These are phyloP conservation scores for Leishmania gerbilli DNA, from an alignment of 208 protist species.

Conservation along the genomic window DNA sequence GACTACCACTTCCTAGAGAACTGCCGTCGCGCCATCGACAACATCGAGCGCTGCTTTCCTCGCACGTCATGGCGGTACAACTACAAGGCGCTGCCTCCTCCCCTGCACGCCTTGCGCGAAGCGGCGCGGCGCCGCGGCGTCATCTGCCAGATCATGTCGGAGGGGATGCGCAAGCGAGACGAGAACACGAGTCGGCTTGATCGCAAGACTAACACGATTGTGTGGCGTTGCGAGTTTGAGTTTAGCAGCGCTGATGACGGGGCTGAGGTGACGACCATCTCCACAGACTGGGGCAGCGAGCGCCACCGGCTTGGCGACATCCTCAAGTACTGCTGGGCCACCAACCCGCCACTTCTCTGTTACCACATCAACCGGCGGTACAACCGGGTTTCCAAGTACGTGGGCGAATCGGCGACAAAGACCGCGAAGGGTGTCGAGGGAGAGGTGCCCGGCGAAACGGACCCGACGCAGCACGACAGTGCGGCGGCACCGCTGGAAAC, in stretches of 20 bases:
- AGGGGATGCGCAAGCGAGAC: conserved; percentile 83
- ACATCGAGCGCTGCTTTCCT: conserved; percentile 67
- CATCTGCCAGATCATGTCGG: conserved; percentile 86
- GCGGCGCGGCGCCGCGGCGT: conserved; percentile 81
- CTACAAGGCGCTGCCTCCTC: conserved; percentile 67
- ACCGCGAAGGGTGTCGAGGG: neutral
- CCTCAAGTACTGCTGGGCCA: conserved; percentile 71
- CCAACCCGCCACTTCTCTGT: conserved; percentile 72
- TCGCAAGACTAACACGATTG: conserved; percentile 69
- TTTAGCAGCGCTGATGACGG: conserved; percentile 39
- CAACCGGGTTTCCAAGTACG: conserved; percentile 69
- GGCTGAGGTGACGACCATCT: conserved; percentile 26
- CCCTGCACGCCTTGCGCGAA: conserved; percentile 75
- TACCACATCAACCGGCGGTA: conserved; percentile 84
- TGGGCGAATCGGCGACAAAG: conserved; percentile 11
- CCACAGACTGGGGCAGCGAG: conserved; percentile 83
- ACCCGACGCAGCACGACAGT: neutral
- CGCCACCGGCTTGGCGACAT: conserved; percentile 73
- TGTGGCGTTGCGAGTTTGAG: conserved; percentile 83
- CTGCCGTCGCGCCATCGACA: conserved; percentile 66
- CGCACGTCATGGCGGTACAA: conserved; percentile 51
- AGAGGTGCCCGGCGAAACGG: neutral
- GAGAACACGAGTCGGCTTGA: conserved; percentile 82
- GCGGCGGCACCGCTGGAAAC: neutral
- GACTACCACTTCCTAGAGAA: conserved; percentile 87